Conservation (phyloP, 257 asterid species). For the Cinchona pubescens region DNA sequence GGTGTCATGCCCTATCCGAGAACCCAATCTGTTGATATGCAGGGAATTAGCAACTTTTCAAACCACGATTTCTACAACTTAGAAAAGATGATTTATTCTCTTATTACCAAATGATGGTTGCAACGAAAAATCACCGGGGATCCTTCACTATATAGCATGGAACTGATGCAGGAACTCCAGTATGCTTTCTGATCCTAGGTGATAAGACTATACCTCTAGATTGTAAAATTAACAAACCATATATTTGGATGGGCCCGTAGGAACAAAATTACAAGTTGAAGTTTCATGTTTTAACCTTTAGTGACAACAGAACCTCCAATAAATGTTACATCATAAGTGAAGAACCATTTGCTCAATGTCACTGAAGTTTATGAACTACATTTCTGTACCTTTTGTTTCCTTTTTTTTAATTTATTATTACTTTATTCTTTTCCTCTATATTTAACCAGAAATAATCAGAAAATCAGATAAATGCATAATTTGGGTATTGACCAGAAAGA, state of each 20-base stretch:
- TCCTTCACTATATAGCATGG: neutral
- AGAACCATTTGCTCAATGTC: neutral
- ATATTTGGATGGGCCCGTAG: neutral
- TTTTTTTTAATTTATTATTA: neutral
- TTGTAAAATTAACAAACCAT: neutral
- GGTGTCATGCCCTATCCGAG: conserved; percentile 81
- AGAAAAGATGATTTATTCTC: neutral
- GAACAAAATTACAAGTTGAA: neutral
- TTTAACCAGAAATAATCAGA: neutral
- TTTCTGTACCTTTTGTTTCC: neutral
- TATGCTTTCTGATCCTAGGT: neutral
- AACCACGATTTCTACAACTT: neutral
- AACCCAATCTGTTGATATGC: conserved; percentile 58
- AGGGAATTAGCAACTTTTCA: conserved; percentile 15
- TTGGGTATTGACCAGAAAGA: conserved; percentile 1
- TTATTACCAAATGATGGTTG: neutral
- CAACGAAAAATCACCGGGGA: neutral
- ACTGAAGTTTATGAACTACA: neutral
- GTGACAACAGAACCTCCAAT: neutral
- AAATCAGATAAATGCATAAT: neutral
- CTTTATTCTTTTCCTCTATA: neutral
- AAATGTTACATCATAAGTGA: neutral
- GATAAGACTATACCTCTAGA: neutral
- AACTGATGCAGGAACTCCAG: neutral
- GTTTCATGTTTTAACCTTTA: neutral